phyloP scores from a whole-genome alignment of 208 protist species.

The Acanthamoeba triangularis region DNA sequence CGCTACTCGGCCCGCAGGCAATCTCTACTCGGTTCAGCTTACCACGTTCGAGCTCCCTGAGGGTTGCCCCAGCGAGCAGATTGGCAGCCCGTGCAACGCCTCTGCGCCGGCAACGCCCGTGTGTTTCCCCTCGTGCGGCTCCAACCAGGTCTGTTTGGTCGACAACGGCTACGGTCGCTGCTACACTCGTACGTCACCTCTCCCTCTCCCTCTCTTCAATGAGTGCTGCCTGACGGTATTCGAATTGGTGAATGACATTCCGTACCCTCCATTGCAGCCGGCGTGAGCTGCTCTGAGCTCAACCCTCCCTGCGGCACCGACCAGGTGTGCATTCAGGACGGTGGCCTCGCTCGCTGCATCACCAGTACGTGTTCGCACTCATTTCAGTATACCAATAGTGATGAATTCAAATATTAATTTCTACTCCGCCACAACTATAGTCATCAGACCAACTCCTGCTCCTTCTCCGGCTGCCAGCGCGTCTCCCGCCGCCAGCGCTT shows the following conservation, averaged over 20 bases:
- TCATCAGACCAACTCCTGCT: neutral
- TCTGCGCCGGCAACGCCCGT: neutral
- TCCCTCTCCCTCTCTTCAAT: neutral
- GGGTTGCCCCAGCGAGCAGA: neutral
- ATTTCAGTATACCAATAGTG: too few relatives aligned
- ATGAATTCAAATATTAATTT: neutral
- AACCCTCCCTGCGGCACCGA: neutral
- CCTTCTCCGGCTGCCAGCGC: neutral
- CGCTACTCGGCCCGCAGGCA: neutral
- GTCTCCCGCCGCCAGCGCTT: neutral
- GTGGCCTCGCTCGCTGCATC: constrained; percentile 17
- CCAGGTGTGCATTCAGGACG: constrained; percentile 6
- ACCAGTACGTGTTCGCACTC: neutral
- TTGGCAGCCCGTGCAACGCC: neutral
- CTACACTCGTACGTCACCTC: neutral
- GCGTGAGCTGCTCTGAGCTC: neutral
- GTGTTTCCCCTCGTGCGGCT: constrained; percentile 32
- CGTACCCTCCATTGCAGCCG: neutral
- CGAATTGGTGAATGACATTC: too few relatives aligned
- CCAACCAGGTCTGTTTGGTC: neutral
- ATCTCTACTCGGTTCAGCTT: neutral
- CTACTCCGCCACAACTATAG: neutral
- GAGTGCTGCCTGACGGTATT: too few relatives aligned
- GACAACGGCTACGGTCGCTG: constrained; percentile 24
- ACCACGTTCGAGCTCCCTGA: neutral